Evolutionary conservation across 495 filamentous ascomycete species (phyloP).

Genomic region (Xanthoparmelia taractica): DNA sequence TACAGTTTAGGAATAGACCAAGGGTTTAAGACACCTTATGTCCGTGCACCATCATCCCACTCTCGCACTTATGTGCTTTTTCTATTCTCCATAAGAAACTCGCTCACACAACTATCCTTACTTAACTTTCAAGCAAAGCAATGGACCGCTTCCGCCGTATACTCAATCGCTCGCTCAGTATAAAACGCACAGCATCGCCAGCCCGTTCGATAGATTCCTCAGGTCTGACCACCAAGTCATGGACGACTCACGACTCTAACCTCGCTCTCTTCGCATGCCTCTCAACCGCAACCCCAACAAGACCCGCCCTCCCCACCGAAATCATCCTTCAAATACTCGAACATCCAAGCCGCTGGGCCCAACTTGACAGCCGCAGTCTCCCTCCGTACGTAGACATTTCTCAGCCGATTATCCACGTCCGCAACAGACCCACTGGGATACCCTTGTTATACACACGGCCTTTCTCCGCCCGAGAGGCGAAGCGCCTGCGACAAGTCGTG

Average conservation of each 20-base stretch:
- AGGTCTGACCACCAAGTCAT: conserved; percentile 25
- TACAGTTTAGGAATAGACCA: not conserved
- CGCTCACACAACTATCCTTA: no score
- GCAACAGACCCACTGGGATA: not conserved
- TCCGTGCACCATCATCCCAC: no score
- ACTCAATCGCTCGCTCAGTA: not conserved
- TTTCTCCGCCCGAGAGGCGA: not conserved
- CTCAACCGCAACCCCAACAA: conserved; percentile 17
- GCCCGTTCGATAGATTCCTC: conserved; percentile 5
- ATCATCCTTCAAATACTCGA: conserved; percentile 29
- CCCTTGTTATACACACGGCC: conserved; percentile 16
- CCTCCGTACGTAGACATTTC: not conserved
- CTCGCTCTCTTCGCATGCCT: conserved; percentile 19
- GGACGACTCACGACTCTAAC: conserved; percentile 30
- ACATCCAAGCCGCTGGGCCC: conserved; percentile 28
- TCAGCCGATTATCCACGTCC: not conserved
- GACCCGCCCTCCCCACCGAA: conserved; percentile 23
- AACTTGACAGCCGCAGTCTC: conserved; percentile 23
- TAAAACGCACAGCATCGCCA: not conserved
- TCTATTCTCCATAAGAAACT: no score
- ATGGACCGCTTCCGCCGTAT: conserved; percentile 21
- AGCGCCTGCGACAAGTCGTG: conserved; percentile 43
- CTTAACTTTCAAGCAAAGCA: not conserved
- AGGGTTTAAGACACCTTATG: not conserved
- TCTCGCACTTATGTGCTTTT: no score